phyloP scores from a whole-genome alignment of 2,329 filamentous ascomycete species.

The Colletotrichum lentis region DNA sequence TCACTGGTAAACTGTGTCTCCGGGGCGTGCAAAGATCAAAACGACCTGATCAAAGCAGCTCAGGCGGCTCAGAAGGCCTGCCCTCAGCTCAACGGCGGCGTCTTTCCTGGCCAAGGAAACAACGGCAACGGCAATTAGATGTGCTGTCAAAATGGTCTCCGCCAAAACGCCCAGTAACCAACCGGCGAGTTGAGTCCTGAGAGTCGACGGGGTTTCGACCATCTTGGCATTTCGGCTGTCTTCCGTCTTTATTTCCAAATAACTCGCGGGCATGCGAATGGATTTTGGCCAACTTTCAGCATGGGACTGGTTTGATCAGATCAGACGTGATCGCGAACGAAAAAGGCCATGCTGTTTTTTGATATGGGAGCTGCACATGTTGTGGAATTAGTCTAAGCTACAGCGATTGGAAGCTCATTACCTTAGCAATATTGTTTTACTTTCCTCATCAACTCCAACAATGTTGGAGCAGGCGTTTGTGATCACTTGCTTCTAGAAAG shows the following conservation, averaged over 20 bases:
- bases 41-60: slow-evolving; percentile 30
- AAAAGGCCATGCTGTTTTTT: neutral
- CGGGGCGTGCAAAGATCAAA: slow-evolving; percentile 30
- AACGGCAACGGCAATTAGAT: slow-evolving; percentile 7
- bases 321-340: too few relatives aligned
- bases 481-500: neutral
- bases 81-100: slow-evolving; percentile 9
- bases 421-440: neutral
- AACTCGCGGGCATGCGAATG: neutral
- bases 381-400: neutral
- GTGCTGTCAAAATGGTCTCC: too few relatives aligned
- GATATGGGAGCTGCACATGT: neutral
- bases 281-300: neutral
- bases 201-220: neutral
- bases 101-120: slow-evolving; percentile 7
- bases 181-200: neutral
- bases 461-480: too few relatives aligned
- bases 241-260: neutral
- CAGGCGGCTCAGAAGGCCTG: slow-evolving; percentile 30
- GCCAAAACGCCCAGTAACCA: neutral
- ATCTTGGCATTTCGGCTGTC: neutral
- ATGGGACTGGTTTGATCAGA: neutral
- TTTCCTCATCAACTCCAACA: too few relatives aligned
- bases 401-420: neutral
- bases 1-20: slow-evolving; percentile 24